Percentiles rank a stretch among this genome's conserved stretches.
These are phyloP conservation scores for Adansonia rubrostipa DNA, from an alignment of 441 rosid species.

Conservation along the genomic window DNA sequence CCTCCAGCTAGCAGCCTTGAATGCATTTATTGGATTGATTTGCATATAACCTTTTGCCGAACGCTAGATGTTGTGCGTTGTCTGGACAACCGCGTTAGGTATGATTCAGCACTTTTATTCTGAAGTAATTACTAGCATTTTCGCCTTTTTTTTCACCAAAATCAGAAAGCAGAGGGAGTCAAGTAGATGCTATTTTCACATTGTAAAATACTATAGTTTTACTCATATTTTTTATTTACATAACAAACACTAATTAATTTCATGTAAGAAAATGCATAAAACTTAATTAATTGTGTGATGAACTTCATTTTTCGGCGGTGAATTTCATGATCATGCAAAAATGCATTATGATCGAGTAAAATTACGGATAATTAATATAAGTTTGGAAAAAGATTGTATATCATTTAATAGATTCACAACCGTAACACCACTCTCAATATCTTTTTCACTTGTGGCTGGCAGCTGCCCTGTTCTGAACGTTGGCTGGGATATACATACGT, in stretches of 20 bases:
- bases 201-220: neutral
- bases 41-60: neutral
- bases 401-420: conserved; percentile 11
- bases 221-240: neutral
- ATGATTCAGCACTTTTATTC: neutral
- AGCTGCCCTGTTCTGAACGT: neutral
- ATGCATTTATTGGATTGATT: neutral
- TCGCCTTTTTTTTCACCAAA: neutral
- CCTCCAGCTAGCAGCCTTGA: too few relatives aligned
- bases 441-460: neutral
- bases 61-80: neutral
- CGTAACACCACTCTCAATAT: neutral
- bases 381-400: neutral
- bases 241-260: too few relatives aligned
- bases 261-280: neutral
- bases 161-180: neutral
- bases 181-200: neutral
- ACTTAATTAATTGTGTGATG: neutral
- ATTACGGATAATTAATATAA: neutral
- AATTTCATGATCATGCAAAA: neutral
- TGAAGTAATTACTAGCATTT: neutral
- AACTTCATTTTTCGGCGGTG: neutral
- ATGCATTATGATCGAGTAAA: neutral
- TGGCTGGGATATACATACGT: neutral
- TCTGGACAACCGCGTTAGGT: neutral